phyloP scores from a whole-genome alignment of 2,329 filamentous ascomycete species.

The Xylariales sp. region DNA sequence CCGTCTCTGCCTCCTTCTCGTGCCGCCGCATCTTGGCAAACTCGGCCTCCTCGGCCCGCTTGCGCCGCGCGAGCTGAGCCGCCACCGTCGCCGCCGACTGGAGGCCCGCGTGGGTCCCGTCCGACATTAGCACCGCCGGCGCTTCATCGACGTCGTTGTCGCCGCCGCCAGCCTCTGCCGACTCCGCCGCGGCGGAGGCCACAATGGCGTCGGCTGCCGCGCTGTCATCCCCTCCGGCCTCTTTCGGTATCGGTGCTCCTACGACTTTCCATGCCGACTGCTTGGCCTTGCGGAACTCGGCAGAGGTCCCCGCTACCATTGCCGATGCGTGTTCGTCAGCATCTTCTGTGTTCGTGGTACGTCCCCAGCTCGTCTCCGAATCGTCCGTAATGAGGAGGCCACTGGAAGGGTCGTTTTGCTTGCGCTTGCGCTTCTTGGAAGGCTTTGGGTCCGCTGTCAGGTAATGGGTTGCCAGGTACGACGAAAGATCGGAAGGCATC shows the following conservation, averaged over 20 bases:
- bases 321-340: constrained; percentile 51
- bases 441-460: constrained; percentile 59
- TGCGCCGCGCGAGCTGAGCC: constrained; percentile 59
- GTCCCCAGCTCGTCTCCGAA: constrained; percentile 51
- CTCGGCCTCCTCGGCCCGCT: constrained; percentile 54
- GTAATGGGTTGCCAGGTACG: constrained; percentile 90
- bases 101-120: constrained; percentile 81
- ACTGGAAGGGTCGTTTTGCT: constrained; percentile 26
- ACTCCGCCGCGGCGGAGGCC: constrained; percentile 65
- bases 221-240: constrained; percentile 36
- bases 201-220: constrained; percentile 77
- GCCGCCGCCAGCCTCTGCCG: constrained; percentile 42
- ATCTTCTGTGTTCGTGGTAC: constrained; percentile 40
- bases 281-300: constrained; percentile 69
- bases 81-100: constrained; percentile 79
- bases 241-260: constrained; percentile 33
- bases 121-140: constrained; percentile 66
- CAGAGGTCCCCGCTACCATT: constrained; percentile 44
- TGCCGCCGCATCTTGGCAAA: constrained; percentile 16
- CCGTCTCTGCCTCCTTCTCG: constrained; percentile 67
- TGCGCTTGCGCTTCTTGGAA: constrained; percentile 56
- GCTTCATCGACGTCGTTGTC: constrained; percentile 44
- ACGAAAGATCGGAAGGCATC: constrained; percentile 64
- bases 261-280: constrained; percentile 78
- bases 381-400: constrained; percentile 64